Evolutionary conservation across 2,329 filamentous ascomycete genomes (phyloP).

Genomic region (Colletotrichum tabaci): DNA sequence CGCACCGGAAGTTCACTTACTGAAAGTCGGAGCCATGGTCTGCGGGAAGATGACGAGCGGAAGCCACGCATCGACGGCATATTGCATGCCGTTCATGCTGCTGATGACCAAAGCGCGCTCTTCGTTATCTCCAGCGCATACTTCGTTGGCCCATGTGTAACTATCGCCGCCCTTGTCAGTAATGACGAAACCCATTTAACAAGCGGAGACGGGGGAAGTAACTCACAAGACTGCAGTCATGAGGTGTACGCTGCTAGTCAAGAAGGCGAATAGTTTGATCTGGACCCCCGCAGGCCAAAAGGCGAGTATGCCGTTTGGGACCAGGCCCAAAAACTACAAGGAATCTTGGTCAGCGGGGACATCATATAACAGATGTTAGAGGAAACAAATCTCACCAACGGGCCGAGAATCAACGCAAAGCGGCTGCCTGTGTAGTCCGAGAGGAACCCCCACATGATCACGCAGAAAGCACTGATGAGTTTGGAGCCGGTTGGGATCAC

Average conservation of each 20-base stretch:
- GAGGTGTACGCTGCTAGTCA: conserved; percentile 30
- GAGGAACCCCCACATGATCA: conserved; percentile 45
- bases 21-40: conserved; percentile 25
- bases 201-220: neutral
- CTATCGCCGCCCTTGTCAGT: neutral
- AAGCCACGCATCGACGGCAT: conserved; percentile 33
- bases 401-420: conserved; percentile 17
- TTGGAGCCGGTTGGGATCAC: conserved; percentile 46
- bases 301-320: conserved; percentile 30
- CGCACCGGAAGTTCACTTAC: neutral
- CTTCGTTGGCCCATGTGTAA: conserved; percentile 33
- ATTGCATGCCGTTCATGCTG: conserved; percentile 47
- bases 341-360: neutral
- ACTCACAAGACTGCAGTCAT: conserved; percentile 36
- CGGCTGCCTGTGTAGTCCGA: conserved; percentile 43
- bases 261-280: conserved; percentile 26
- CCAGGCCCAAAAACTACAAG: conserved; percentile 10
- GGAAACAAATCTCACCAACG: conserved; percentile 2
- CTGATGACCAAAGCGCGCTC: conserved; percentile 51
- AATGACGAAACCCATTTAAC: neutral
- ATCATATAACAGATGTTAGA: accelerated
- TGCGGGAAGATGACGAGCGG: conserved; percentile 33
- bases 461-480: conserved; percentile 43
- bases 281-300: conserved; percentile 20
- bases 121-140: conserved; percentile 45